Percentiles rank a stretch among this genome's conserved stretches.
These are phyloP conservation scores for Meyerozyma guilliermondii DNA, from an alignment of 1,139 yeast species.

Conservation along the genomic window DNA sequence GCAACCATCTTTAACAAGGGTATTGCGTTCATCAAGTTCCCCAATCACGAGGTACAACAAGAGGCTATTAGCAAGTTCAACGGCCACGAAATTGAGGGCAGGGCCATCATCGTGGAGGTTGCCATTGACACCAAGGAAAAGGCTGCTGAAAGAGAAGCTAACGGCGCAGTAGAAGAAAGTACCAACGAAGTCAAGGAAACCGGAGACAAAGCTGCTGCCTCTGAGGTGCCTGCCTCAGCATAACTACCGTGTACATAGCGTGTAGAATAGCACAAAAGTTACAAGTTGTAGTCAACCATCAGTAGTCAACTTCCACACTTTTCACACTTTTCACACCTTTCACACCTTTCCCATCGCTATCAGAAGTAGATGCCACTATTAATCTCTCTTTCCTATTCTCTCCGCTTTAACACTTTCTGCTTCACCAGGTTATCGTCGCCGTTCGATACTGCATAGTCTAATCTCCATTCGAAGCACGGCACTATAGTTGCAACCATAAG, in stretches of 20 bases:
- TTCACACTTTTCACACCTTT: too few species aligned
- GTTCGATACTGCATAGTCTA: too few species aligned
- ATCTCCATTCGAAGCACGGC: neutral
- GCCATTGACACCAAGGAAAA: conserved; percentile 47
- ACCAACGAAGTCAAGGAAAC: conserved; percentile 3
- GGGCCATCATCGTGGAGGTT: conserved; percentile 49
- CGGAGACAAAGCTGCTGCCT: conserved; percentile 1
- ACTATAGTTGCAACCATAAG: neutral
- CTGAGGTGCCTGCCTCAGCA: neutral
- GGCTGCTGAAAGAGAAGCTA: conserved; percentile 12
- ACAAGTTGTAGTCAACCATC: neutral
- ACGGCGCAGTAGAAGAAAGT: conserved; percentile 4
- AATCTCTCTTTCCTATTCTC: too few species aligned
- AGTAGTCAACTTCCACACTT: too few species aligned
- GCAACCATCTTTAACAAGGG: conserved; percentile 51
- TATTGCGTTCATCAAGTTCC: conserved; percentile 56
- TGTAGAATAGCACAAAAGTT: neutral
- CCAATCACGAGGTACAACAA: conserved; percentile 42
- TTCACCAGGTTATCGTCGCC: too few species aligned
- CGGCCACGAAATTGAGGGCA: conserved; percentile 49
- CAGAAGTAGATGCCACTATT: too few species aligned
- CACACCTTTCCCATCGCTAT: too few species aligned
- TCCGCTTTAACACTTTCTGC: too few species aligned
- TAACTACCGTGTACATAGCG: conserved; percentile 1
- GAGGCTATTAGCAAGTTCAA: conserved; percentile 47